phyloP scores from a whole-genome alignment of 2,329 filamentous ascomycete genomes.

The Pseudogymnoascus sp. region DNA sequence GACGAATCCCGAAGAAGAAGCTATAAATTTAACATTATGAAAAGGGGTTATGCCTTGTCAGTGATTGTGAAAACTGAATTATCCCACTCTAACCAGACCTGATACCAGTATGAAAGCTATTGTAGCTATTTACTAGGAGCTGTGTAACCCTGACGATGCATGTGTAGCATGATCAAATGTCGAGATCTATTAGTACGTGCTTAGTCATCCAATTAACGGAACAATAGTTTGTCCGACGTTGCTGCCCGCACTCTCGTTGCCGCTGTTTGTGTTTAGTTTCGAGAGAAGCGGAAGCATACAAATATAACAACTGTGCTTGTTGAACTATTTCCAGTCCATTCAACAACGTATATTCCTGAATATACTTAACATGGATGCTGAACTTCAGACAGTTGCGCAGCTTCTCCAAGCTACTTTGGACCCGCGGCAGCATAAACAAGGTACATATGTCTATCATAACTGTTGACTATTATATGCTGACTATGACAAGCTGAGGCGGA shows the following conservation, averaged over 20 bases:
- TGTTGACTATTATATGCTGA: conserved; percentile 25
- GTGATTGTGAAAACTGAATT: neutral
- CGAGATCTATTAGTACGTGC: neutral
- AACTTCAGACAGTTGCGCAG: conserved; percentile 62
- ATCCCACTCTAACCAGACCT: neutral
- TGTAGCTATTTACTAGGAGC: neutral
- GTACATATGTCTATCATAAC: conserved; percentile 39
- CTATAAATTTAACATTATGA: neutral
- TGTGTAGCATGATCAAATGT: neutral
- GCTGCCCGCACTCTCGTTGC: conserved; percentile 8
- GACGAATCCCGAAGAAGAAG: neutral
- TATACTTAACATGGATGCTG: conserved; percentile 47
- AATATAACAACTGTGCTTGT: conserved; percentile 9
- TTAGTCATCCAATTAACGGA: neutral
- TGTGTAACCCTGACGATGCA: conserved; percentile 4
- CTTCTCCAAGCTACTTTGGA: conserved; percentile 88
- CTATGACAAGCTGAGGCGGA: conserved; percentile 63
- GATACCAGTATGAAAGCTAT: neutral
- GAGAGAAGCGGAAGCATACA: conserved; percentile 8
- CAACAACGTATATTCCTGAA: conserved; percentile 8
- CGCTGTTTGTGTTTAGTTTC: conserved; percentile 11
- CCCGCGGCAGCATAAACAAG: conserved; percentile 80
- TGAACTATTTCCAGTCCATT: neutral
- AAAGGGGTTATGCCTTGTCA: neutral
- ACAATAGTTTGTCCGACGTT: conserved; percentile 1